These are phyloP conservation scores for Pythium plurisporium DNA, from an alignment of 352 stramenopile species.

Conservation along the genomic window DNA sequence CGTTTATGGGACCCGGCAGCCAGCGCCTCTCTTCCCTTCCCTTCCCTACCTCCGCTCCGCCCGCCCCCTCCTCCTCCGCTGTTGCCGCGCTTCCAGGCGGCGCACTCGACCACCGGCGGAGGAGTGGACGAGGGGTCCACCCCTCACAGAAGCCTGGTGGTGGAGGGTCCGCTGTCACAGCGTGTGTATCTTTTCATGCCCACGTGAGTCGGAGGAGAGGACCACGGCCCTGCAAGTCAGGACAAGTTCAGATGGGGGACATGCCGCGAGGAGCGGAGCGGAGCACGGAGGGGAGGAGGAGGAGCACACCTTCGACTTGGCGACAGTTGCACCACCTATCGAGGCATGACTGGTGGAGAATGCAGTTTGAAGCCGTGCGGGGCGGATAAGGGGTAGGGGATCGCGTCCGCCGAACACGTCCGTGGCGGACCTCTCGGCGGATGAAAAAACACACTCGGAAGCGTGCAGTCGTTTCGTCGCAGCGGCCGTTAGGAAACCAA, in stretches of 20 bases:
- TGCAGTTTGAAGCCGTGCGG: slow-evolving; percentile 18
- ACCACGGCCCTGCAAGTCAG: slow-evolving; percentile 1
- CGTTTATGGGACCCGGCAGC: slow-evolving; percentile 13
- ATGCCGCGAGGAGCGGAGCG: background rate
- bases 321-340: background rate
- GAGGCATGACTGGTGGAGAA: slow-evolving; percentile 21
- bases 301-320: background rate
- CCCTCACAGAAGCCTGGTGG: background rate
- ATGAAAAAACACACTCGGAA: slow-evolving; percentile 14
- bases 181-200: slow-evolving; percentile 8
- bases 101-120: slow-evolving; percentile 7
- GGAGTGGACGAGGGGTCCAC: slow-evolving; percentile 22
- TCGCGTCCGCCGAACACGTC: slow-evolving; percentile 11
- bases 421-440: background rate
- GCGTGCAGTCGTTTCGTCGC: slow-evolving; percentile 15
- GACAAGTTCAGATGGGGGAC: slow-evolving; percentile 10
- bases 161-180: slow-evolving; percentile 9
- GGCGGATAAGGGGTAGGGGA: slow-evolving; percentile 23
- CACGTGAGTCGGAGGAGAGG: background rate
- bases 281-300: background rate
- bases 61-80: background rate
- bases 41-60: background rate
- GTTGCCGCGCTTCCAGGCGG: slow-evolving; percentile 3
- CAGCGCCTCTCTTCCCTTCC: background rate
- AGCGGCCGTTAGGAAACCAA: slow-evolving; percentile 16